Evolutionary conservation across 768 basidiomycete species (phyloP), one percentile per base, ranked within the genome.

Genomic region (Porpolomopsis calyptriformis): DNA sequence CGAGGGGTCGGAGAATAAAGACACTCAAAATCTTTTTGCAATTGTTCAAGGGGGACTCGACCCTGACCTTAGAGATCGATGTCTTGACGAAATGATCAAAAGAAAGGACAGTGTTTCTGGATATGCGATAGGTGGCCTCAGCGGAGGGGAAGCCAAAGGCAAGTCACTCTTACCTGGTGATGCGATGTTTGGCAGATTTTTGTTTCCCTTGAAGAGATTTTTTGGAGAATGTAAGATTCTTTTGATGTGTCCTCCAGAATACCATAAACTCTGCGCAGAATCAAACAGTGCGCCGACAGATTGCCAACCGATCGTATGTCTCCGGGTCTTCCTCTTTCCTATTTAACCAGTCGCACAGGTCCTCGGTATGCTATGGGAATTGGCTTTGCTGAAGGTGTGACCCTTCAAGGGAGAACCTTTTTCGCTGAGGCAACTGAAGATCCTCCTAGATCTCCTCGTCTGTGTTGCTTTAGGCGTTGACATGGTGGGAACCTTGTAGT

Each of bases 131-230:
- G 91, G 90, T 19, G 90, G 90, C 2, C 67, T 94, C 7, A 90
- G 86, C 52, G 90, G 90, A 19, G 90, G 90, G 11, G 90, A 94
- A 69, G 87, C 81, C 61, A 91, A 93, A 76, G 88, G 88, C 81
- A 48, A 26, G 63, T 51, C 6, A 23, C 43, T 14, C 40, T 22
- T 4, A 34, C 34, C 33, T 36, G 44, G 22, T 23, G 8, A 5
- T 26, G 2, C 24, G 36, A 8, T 23, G 19, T 23, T 46, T 35
- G 20, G 35, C 26, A 27, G 22, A 20, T 10, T 40, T 47, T 41
- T 45, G 36, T 51, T n/a, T 20, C 45, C 20, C 18, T 20, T 31
- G 8, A n/a, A 90, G 85, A 87, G 61, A 60, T 79, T 2, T 92
- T 91, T 61, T 91, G 88, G 87, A 73, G 74, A 61, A 76, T 91